Conservation (phyloP, 805 yeast species). For the Starmerella asiatica region DNA sequence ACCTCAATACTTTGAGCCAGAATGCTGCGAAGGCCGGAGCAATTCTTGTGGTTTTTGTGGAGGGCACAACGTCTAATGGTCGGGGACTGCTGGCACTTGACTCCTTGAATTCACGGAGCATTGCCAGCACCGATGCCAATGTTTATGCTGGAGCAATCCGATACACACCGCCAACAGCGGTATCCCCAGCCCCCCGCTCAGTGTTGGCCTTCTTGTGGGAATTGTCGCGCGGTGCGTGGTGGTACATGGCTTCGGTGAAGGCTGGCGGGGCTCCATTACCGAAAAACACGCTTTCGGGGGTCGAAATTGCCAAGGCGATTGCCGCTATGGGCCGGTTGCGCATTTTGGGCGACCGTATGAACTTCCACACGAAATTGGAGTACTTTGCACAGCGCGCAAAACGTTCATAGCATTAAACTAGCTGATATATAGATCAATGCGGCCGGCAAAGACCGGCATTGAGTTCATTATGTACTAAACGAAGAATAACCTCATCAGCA, state of each 20-base stretch:
- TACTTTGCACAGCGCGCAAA: slow-evolving; percentile 17
- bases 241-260: slow-evolving; percentile 22
- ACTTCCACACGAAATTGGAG: slow-evolving; percentile 32
- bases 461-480: no score
- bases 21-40: slow-evolving; percentile 29
- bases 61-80: slow-evolving; percentile 80
- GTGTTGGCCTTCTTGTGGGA: slow-evolving; percentile 22
- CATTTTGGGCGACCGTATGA: slow-evolving; percentile 35
- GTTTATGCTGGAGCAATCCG: slow-evolving; percentile 24
- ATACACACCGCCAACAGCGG: slow-evolving; percentile 25
- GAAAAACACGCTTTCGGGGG: slow-evolving; percentile 9
- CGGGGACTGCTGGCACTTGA: slow-evolving; percentile 53
- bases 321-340: slow-evolving; percentile 35
- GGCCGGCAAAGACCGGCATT: neutral
- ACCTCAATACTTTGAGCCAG: slow-evolving; percentile 14
- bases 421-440: neutral
- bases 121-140: slow-evolving; percentile 8
- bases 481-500: no score
- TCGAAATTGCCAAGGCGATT: slow-evolving; percentile 20
- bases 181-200: slow-evolving; percentile 27
- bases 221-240: slow-evolving; percentile 18
- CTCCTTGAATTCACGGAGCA: slow-evolving; percentile 18
- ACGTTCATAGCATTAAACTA: no score
- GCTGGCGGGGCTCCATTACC: slow-evolving; percentile 23
- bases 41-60: slow-evolving; percentile 47